Percentiles rank a stretch among this genome's conserved stretches.
Conservation (phyloP, 2,329 filamentous ascomycete species). For the Zelopaecilomyces penicillatus region DNA sequence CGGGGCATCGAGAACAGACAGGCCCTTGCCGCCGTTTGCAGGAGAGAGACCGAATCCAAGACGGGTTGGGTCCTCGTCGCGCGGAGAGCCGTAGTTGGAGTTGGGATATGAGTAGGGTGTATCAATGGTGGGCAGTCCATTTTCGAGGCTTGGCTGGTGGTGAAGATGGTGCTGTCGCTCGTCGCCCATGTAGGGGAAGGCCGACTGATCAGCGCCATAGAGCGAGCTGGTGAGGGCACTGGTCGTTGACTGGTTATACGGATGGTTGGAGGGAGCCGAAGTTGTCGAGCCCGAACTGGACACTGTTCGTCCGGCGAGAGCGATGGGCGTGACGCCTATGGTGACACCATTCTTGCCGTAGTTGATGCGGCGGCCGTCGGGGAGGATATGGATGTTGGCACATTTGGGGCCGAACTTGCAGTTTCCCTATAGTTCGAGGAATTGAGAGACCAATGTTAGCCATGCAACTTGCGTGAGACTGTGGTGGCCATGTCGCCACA, state of each 20-base stretch:
- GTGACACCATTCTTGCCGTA: constrained; percentile 62
- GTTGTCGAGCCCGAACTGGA: constrained; percentile 34
- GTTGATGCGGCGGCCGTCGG: constrained; percentile 88
- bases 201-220: constrained; percentile 36
- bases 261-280: constrained; percentile 18
- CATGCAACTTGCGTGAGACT: constrained; percentile 1
- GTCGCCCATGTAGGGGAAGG: constrained; percentile 32
- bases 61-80: constrained; percentile 52
- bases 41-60: constrained; percentile 73
- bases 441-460: constrained; percentile 1
- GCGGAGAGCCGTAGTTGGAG: constrained; percentile 72
- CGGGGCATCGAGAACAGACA: constrained; percentile 91
- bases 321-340: constrained; percentile 48
- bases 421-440: constrained; percentile 58
- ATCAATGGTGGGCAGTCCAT: constrained; percentile 49
- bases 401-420: constrained; percentile 99
- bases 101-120: constrained; percentile 47
- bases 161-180: constrained; percentile 36
- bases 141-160: constrained; percentile 45
- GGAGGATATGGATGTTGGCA: constrained; percentile 90
- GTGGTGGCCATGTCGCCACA: background rate
- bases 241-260: constrained; percentile 50
- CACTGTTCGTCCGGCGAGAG: constrained; percentile 58
- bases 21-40: constrained; percentile 54
- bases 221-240: constrained; percentile 56